These are phyloP conservation scores for Falciphora oryzae DNA, from an alignment of 2,329 filamentous ascomycete species.

Conservation along the genomic window DNA sequence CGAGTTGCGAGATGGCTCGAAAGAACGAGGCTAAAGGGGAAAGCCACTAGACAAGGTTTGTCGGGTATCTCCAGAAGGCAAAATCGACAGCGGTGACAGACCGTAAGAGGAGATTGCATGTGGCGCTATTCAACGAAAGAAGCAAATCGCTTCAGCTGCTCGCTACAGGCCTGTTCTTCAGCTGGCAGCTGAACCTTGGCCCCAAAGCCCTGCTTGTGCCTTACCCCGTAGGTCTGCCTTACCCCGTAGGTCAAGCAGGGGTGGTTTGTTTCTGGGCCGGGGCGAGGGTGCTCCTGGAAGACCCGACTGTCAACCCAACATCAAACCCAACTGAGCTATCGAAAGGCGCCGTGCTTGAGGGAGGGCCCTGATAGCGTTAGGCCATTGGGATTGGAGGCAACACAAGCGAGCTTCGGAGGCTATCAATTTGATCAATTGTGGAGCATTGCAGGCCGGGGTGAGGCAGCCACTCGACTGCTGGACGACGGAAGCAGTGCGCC, in stretches of 20 bases:
- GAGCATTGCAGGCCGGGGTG: no score
- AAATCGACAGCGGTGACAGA: neutral
- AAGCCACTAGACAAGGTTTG: neutral
- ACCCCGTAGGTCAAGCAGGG: neutral
- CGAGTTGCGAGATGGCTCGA: no score
- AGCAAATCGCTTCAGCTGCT: neutral
- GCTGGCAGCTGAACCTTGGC: neutral
- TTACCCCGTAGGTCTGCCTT: no score
- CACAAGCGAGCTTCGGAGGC: neutral
- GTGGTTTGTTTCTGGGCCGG: no score
- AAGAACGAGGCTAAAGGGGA: no score
- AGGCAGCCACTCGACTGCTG: no score
- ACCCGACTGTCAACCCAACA: neutral
- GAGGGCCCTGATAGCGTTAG: neutral
- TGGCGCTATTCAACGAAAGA: neutral
- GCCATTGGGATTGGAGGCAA: neutral
- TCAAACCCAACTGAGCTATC: no score
- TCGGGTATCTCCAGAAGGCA: neutral
- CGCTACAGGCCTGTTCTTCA: neutral
- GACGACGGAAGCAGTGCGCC: no score
- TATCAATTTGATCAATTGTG: neutral
- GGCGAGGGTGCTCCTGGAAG: neutral
- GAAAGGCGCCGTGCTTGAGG: neutral
- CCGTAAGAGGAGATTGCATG: neutral
- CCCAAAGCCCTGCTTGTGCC: neutral